Conservation (phyloP, 805 yeast genomes). For the Starmerella roubikii region DNA sequence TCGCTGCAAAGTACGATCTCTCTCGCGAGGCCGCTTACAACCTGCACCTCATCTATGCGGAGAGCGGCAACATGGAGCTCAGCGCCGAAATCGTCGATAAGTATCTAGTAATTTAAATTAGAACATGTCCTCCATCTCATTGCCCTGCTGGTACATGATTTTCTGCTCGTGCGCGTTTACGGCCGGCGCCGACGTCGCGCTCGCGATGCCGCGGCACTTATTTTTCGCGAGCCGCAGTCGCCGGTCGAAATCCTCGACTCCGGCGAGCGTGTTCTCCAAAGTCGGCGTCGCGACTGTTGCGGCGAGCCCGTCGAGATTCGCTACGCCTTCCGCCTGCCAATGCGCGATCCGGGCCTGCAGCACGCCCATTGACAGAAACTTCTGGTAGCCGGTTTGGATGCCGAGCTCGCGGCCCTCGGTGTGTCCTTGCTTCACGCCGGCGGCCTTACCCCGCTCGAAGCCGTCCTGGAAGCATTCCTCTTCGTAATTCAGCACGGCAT, state of each 20-base stretch:
- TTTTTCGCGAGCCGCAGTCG: constrained; percentile 43
- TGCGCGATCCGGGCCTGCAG: constrained; percentile 37
- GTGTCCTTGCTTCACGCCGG: constrained; percentile 45
- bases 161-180: constrained; percentile 28
- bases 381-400: constrained; percentile 30
- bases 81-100: constrained; percentile 53
- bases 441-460: constrained; percentile 51
- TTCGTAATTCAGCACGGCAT: constrained; percentile 17
- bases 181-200: constrained; percentile 21
- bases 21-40: constrained; percentile 78
- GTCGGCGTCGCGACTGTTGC: constrained; percentile 23
- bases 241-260: constrained; percentile 44
- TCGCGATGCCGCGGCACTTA: constrained; percentile 41
- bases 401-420: constrained; percentile 79
- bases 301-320: constrained; percentile 20
- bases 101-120: constrained; percentile 40
- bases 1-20: constrained; percentile 38
- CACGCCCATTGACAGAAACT: constrained; percentile 52
- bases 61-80: constrained; percentile 54
- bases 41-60: constrained; percentile 56
- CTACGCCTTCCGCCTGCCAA: constrained; percentile 20
- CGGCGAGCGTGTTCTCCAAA: constrained; percentile 38
- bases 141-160: constrained; percentile 21
- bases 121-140: constrained; percentile 24
- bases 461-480: constrained; percentile 46